Evolutionary conservation across 2,329 filamentous ascomycete genomes (phyloP).

Genomic region (Alternaria incomplexa): DNA sequence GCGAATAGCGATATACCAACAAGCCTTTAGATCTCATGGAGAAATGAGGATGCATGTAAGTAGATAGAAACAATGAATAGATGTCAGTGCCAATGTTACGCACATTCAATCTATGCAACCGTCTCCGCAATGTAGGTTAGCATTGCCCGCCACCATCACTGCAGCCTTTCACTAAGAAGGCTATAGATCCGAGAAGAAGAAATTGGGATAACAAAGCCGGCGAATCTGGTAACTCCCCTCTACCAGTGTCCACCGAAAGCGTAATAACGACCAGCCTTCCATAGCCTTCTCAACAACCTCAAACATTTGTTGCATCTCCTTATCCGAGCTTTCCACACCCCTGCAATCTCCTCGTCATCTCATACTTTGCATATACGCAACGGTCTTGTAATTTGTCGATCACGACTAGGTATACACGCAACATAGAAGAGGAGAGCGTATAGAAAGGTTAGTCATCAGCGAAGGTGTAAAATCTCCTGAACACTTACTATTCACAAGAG

Average conservation of each 20-base stretch:
- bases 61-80: neutral
- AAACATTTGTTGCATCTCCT: neutral
- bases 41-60: neutral
- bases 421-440: neutral
- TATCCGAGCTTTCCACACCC: neutral
- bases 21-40: neutral
- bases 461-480: neutral
- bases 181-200: neutral
- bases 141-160: neutral
- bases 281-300: neutral
- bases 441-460: neutral
- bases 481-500: neutral
- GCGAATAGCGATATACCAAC: slow-evolving; percentile 1
- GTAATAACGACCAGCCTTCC: neutral
- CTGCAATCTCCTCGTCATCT: neutral
- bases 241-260: neutral
- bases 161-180: neutral
- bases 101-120: neutral
- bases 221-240: neutral
- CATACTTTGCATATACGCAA: neutral
- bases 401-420: neutral
- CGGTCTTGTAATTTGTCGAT: neutral
- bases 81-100: neutral
- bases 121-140: neutral
- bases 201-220: neutral